Percentiles rank a stretch among this genome's conserved stretches.
phyloP scores from a whole-genome alignment of 805 yeast genomes.

The Wickerhamiella kurtzmanii region DNA sequence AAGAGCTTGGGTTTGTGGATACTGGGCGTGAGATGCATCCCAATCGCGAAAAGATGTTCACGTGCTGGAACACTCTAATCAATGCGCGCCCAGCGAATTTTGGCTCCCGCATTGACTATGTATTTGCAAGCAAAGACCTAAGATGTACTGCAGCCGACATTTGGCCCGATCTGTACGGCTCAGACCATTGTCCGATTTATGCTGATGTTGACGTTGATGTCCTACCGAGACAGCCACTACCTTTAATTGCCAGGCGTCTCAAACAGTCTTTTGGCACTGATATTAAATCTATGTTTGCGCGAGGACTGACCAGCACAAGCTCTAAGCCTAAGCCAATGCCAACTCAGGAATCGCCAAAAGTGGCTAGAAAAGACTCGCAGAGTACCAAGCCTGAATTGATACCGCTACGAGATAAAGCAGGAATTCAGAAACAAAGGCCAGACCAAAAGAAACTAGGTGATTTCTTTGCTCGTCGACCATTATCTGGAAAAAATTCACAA shows the following conservation, averaged over 20 bases:
- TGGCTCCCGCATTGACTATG: conserved; percentile 80
- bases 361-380: not conserved
- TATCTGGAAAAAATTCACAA: no score
- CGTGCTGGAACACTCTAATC: conserved; percentile 80
- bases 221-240: conserved; percentile 1
- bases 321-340: no score
- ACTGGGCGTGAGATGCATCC: conserved; percentile 39
- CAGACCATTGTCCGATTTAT: conserved; percentile 89
- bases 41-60: conserved; percentile 52
- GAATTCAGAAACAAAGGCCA: conserved; percentile 1
- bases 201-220: conserved; percentile 39
- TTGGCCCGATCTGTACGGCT: conserved; percentile 63
- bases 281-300: not conserved
- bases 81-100: conserved; percentile 68
- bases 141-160: conserved; percentile 37
- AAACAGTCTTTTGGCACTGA: not conserved
- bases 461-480: not conserved
- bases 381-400: not conserved
- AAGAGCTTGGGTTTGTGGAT: conserved; percentile 21
- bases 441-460: not conserved
- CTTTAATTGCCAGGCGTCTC: not conserved
- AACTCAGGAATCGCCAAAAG: not conserved
- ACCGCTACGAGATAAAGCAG: not conserved
- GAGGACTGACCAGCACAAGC: not conserved
- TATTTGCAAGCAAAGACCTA: conserved; percentile 37